A percentile compares a stretch with the other conserved stretches of the same genome.
Evolutionary conservation across 352 stramenopile species (phyloP).

Genomic region (Elongisporangium undulatum): DNA sequence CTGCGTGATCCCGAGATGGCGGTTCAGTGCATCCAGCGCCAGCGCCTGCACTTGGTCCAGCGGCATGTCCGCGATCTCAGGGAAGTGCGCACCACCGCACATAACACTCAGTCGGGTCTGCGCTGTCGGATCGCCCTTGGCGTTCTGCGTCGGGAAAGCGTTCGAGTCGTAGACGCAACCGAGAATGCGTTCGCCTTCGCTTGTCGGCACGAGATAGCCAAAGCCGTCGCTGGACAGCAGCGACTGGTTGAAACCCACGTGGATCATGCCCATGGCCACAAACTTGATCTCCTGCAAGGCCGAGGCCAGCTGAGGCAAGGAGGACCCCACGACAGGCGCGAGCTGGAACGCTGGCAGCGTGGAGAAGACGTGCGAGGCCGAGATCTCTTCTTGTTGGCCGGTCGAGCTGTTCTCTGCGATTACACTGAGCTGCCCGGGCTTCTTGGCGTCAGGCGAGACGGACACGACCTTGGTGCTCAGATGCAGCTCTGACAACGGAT

Average conservation of each 20-base stretch:
- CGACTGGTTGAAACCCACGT: conserved; percentile 62
- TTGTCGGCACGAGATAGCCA: conserved; percentile 78
- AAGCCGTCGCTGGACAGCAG: conserved; percentile 73
- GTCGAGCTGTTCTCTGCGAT: conserved; percentile 27
- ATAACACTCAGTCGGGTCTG: conserved; percentile 86
- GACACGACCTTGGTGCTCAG: conserved; percentile 29
- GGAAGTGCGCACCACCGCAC: conserved; percentile 76
- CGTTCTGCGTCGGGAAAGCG: conserved; percentile 83
- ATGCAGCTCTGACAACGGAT: conserved; percentile 39
- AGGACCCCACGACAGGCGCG: conserved; percentile 30
- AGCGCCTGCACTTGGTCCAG: conserved; percentile 48
- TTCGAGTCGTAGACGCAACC: conserved; percentile 88
- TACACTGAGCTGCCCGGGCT: conserved; percentile 21
- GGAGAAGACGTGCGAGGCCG: conserved; percentile 70
- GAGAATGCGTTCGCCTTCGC: conserved; percentile 66
- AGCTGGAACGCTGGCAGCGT: conserved; percentile 68
- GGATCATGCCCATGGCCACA: conserved; percentile 79
- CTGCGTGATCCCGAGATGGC: conserved; percentile 63
- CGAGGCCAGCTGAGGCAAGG: conserved; percentile 38
- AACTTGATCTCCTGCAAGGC: conserved; percentile 68
- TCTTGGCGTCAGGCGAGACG: conserved; percentile 7
- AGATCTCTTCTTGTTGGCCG: conserved; percentile 27
- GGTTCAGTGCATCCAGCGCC: conserved; percentile 58
- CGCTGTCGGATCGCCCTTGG: background rate
- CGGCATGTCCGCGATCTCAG: conserved; percentile 37